These are phyloP conservation scores for Nidularia pulvinata DNA, from an alignment of 768 basidiomycete genomes.

Conservation along the genomic window DNA sequence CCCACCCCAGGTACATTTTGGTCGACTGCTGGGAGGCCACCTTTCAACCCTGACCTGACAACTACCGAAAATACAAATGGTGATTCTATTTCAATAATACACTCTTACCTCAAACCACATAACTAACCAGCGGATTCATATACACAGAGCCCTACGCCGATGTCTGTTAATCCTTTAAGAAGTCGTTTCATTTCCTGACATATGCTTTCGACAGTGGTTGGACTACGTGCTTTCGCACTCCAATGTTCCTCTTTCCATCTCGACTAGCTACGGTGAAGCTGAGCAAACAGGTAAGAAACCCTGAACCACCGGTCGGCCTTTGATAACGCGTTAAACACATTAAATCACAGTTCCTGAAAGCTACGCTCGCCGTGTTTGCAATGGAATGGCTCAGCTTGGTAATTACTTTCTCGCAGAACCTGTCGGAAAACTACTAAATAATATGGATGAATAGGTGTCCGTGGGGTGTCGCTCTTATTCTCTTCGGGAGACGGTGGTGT, in stretches of 20 bases:
- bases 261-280: conserved; percentile 72
- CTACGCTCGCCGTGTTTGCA: conserved; percentile 60
- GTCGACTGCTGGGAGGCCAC: conserved; percentile 62
- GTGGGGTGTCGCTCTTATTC: conserved; percentile 66
- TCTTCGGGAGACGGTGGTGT: conserved; percentile 71
- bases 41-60: conserved; percentile 46
- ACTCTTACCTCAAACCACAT: no score
- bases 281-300: conserved; percentile 60
- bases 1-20: conserved; percentile 62
- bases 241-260: conserved; percentile 57
- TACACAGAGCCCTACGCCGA: conserved; percentile 13
- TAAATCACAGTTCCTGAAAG: conserved; percentile 45
- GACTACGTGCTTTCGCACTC: conserved; percentile 49
- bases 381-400: conserved; percentile 66
- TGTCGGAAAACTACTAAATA: not conserved
- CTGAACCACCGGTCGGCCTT: not conserved
- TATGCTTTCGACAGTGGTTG: conserved; percentile 40
- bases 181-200: not conserved
- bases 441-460: conserved; percentile 40
- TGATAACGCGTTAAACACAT: not conserved
- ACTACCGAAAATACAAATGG: conserved; percentile 39
- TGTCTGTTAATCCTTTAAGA: conserved; percentile 5
- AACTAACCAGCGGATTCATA: not conserved
- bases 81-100: not conserved
- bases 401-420: conserved; percentile 3